Percentiles rank a stretch among this genome's conserved stretches.
Evolutionary conservation across 768 basidiomycete species (phyloP).

Genomic region (Tricholoma matsutake): DNA sequence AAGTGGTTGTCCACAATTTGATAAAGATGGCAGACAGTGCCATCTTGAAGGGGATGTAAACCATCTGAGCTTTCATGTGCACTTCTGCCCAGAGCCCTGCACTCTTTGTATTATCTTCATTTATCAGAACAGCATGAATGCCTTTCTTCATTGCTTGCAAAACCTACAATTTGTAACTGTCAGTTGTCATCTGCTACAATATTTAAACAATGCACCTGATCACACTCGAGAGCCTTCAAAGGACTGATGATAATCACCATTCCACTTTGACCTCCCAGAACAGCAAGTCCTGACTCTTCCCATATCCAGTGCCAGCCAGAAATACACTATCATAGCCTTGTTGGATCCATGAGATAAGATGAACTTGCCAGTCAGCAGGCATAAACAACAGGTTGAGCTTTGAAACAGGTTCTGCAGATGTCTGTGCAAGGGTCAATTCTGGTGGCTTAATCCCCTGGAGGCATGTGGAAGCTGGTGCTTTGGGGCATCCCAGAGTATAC

Average conservation of each 20-base stretch:
- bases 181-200: neutral
- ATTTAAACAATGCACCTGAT: conserved; percentile 21
- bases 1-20: too few relatives aligned
- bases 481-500: too few relatives aligned
- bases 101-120: conserved; percentile 21
- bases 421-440: too few relatives aligned
- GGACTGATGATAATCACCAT: conserved; percentile 24
- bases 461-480: too few relatives aligned
- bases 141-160: conserved; percentile 21
- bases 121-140: conserved; percentile 22
- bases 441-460: too few relatives aligned
- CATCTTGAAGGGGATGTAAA: too few relatives aligned
- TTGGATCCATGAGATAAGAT: neutral
- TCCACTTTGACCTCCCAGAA: conserved; percentile 13
- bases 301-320: conserved; percentile 25
- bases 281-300: conserved; percentile 23
- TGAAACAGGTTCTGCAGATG: too few relatives aligned
- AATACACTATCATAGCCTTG: conserved; percentile 24
- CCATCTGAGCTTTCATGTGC: too few relatives aligned
- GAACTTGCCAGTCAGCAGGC: too few relatives aligned
- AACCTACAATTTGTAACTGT: conserved; percentile 9
- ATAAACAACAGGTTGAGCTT: too few relatives aligned
- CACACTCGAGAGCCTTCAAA: conserved; percentile 26
- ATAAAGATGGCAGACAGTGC: too few relatives aligned
- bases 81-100: too few relatives aligned